Conservation (phyloP, 2,329 filamentous ascomycete species). For the Penicillium verrucosum region DNA sequence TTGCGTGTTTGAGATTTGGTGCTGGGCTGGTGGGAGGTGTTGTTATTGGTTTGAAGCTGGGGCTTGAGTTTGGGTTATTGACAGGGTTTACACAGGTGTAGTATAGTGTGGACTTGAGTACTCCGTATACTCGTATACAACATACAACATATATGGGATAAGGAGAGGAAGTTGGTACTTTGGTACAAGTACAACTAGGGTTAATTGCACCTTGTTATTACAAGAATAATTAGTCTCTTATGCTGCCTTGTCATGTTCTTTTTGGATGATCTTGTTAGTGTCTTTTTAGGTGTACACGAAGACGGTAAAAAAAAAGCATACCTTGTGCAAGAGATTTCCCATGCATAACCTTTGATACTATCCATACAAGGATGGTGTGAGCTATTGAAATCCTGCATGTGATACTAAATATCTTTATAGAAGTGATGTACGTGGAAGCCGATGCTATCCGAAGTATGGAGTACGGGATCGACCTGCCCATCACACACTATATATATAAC, state of each 20-base stretch:
- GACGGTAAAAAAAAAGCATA: no score
- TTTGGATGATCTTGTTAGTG: no score
- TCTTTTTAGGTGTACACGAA: no score
- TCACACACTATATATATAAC: background rate
- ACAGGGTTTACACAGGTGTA: background rate
- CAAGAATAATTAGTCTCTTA: background rate
- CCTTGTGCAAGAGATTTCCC: no score
- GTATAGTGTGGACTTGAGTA: background rate
- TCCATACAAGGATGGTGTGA: background rate
- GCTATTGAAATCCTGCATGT: background rate
- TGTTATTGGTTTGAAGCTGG: background rate
- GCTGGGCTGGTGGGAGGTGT: background rate
- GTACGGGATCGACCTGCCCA: background rate
- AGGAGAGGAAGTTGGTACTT: background rate
- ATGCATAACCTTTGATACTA: no score
- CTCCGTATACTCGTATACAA: background rate
- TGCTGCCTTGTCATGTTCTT: no score
- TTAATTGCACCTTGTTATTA: background rate
- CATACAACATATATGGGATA: background rate
- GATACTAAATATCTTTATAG: background rate
- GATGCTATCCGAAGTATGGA: background rate
- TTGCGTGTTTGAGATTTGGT: background rate
- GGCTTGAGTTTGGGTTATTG: background rate
- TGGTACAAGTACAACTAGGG: background rate
- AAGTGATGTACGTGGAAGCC: background rate